Evolutionary conservation across 2,329 filamentous ascomycete genomes (phyloP), one percentile per base, ranked within the genome.

Genomic region (Geosmithia putterillii): DNA sequence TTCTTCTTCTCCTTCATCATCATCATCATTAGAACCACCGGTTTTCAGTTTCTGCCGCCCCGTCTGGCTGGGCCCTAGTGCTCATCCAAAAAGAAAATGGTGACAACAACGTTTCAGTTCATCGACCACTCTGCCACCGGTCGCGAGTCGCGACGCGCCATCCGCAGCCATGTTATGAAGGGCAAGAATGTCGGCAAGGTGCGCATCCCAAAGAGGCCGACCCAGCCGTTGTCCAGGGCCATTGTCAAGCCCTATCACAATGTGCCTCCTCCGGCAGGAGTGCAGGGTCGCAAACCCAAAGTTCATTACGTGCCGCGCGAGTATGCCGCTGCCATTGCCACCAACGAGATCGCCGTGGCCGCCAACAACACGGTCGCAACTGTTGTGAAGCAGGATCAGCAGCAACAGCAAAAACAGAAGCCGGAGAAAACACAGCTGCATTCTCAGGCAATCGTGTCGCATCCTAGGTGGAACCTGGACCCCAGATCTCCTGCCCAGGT

Each of bases 91-190:
- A n/a, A 7, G 6, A 12, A 32, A 32, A 32, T 32, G 28, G 28
- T 46, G 43, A 20, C 47, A 3, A 38, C 19, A 22, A 42, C 47
- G 12, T 40, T 49, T n/a, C 17, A 21, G 4, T 45, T 49, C 19
- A 38, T 46, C 18, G 43, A 47, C 38, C 42, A 45, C 38, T 41
- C 46, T n/a, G 23, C 23, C 39, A 38, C 47, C 34, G 46, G 47
- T 28, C 32, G 22, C 17, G 40, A 42, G n/a, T 45, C 48, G 2
- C 32, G 46, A 23, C 36, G 36, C 17, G 23, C 28, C 23, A 45
- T 50, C 17, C 46, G 46, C 38, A 50, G 48, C 43, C 46, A 50
- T 48, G 48, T 45, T 2, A 46, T 50, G 48, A 46, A 47, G 41
- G 48, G 44, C 14, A 47, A 42, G 46, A 47, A 46, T 37, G 40